phyloP scores from a whole-genome alignment of 202 grass and related monocot genomes.

The Eragrostis tef region DNA sequence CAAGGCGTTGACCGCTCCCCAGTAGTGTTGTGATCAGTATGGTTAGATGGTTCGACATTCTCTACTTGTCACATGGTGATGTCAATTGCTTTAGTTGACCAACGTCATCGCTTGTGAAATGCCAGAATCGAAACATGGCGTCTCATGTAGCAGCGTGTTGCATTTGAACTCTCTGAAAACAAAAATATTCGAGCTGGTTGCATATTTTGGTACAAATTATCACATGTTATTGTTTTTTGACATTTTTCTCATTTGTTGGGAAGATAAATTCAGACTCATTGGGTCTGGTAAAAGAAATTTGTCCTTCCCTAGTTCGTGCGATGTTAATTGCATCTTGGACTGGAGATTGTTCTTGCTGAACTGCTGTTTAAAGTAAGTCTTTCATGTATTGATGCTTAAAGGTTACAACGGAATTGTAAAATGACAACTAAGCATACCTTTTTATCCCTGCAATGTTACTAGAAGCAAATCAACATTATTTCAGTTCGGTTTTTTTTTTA shows the following conservation, averaged over 20 bases:
- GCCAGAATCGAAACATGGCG: background rate
- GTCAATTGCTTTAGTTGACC: slow-evolving; percentile 57
- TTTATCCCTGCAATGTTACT: too few relatives aligned
- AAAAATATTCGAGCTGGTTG: slow-evolving; percentile 8
- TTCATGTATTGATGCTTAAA: too few relatives aligned
- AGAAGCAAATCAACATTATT: too few relatives aligned
- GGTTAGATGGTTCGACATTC: slow-evolving; percentile 4
- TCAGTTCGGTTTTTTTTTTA: too few relatives aligned
- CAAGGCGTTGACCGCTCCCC: slow-evolving; percentile 64
- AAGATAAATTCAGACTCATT: too few relatives aligned
- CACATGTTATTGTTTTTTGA: background rate
- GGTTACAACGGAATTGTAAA: too few relatives aligned
- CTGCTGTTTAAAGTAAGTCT: too few relatives aligned
- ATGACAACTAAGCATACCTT: too few relatives aligned
- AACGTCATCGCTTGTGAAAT: background rate
- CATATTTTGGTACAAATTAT: background rate
- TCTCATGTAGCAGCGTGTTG: background rate
- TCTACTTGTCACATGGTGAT: background rate
- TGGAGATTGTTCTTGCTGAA: too few relatives aligned
- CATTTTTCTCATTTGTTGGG: background rate
- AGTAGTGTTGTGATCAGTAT: slow-evolving; percentile 35
- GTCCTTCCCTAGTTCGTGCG: too few relatives aligned
- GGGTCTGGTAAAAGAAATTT: too few relatives aligned
- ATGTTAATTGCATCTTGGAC: too few relatives aligned
- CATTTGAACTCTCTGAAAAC: background rate